Conservation (phyloP, 805 yeast species). For the Suhomyces sp. region DNA sequence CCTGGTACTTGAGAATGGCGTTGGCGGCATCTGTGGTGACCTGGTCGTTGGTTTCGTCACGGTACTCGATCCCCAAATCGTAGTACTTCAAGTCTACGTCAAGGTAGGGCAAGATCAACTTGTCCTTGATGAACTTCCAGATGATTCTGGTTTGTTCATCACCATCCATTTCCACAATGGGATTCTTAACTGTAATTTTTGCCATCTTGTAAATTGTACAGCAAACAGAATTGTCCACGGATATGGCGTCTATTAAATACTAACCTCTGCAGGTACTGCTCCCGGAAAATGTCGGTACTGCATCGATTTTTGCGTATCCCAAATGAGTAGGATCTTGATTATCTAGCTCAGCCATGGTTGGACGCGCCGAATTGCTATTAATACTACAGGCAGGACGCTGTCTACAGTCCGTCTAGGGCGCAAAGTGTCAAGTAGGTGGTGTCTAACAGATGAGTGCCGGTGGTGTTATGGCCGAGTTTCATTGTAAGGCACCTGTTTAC, state of each 20-base stretch:
- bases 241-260: neutral
- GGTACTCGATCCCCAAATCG: slow-evolving; percentile 81
- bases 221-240: neutral
- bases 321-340: neutral
- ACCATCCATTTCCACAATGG: slow-evolving; percentile 96
- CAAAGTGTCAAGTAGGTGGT: neutral
- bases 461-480: neutral
- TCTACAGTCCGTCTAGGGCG: neutral
- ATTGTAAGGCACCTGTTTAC: neutral
- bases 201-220: slow-evolving; percentile 2
- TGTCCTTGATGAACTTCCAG: slow-evolving; percentile 87
- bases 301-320: neutral
- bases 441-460: neutral
- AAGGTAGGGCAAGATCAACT: slow-evolving; percentile 79
- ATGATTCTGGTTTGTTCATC: slow-evolving; percentile 97
- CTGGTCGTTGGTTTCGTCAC: slow-evolving; percentile 85
- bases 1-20: slow-evolving; percentile 85
- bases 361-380: neutral
- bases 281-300: neutral
- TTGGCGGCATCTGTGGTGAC: slow-evolving; percentile 88
- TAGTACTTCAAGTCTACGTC: slow-evolving; percentile 88
- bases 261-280: neutral
- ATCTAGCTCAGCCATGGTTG: neutral
- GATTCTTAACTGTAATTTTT: slow-evolving; percentile 78
- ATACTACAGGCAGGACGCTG: neutral